A percentile compares a stretch with the other conserved stretches of the same genome.
These are phyloP conservation scores for Pichia sp. DNA, from an alignment of 1,139 yeast species.

Conservation along the genomic window DNA sequence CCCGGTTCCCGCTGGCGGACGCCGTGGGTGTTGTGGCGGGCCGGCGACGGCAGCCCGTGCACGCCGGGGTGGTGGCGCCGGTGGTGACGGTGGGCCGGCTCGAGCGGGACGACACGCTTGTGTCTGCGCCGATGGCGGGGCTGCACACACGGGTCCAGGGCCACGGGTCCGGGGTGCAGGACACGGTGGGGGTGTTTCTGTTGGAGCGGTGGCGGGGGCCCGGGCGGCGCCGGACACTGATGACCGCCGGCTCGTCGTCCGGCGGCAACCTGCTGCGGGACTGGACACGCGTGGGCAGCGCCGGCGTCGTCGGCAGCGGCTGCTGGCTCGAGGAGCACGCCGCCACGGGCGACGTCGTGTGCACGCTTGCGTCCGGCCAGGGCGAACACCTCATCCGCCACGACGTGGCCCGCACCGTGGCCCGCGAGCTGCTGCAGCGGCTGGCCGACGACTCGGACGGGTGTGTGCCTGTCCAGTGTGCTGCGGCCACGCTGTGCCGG, in stretches of 20 bases:
- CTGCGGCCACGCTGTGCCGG: slow-evolving; percentile 1
- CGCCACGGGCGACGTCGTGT: slow-evolving; percentile 25
- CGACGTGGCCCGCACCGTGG: slow-evolving; percentile 36
- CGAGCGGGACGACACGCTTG: slow-evolving; percentile 7
- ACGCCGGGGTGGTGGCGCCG: slow-evolving; percentile 21
- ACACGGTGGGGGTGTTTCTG: slow-evolving; percentile 31
- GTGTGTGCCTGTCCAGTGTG: slow-evolving; percentile 8
- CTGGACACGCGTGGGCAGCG: slow-evolving; percentile 52
- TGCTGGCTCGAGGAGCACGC: slow-evolving; percentile 28
- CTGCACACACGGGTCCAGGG: background rate
- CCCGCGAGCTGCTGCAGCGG: background rate
- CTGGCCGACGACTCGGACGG: background rate
- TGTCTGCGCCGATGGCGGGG: slow-evolving; percentile 11
- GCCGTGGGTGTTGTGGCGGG: slow-evolving; percentile 16
- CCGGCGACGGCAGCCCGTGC: slow-evolving; percentile 8
- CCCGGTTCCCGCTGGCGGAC: slow-evolving; percentile 21
- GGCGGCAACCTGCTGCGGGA: slow-evolving; percentile 51
- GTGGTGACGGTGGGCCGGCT: slow-evolving; percentile 16
- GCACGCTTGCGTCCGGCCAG: slow-evolving; percentile 51
- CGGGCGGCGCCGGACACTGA: slow-evolving; percentile 5
- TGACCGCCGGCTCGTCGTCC: slow-evolving; percentile 41
- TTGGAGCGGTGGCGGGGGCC: no score
- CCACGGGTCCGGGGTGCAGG: slow-evolving; percentile 16
- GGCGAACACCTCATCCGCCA: slow-evolving; percentile 50
- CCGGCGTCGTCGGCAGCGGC: slow-evolving; percentile 47